Base-by-base conservation (phyloP, 805 yeast genomes). In the Metschnikowia chrysomelidarum region DNA sequence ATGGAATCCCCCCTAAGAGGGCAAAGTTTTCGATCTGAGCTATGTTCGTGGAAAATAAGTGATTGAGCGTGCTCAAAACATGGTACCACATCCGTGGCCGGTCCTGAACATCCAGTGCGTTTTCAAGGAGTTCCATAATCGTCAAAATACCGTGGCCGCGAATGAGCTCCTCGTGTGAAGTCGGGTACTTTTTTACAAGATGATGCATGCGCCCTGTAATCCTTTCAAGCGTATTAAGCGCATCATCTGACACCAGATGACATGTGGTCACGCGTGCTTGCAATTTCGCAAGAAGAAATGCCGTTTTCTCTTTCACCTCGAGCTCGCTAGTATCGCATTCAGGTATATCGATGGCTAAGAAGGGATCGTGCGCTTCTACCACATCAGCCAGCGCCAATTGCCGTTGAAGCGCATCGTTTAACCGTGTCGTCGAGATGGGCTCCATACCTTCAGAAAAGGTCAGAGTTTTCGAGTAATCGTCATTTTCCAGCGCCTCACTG, bases 1-100 rank as follows among this genome's bases (percentile, higher is more conserved):
- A 42, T 2, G 73, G 73, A 16, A 68, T 67, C 2, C 73, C 73
- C 4, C 73, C 73, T 18, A 68, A 43, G 23, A 68, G 50, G 27
- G 71, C 60, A 36, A 66, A 67, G 43, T 58, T 68, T 39, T 67
- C 73, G 40, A 67, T 57, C 31, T 59, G 66, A 10, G 49, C 45
- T 3, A 49, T 32, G 39, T 57, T 55, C 7, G 43, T 39, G 18
- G 54, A 60, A 38, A 68, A 64, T 2, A 67, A 49, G 24, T 46
- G 27, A 45, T 67, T 67, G 27, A 68, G 51, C 4, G 60, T 58
- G 4, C 62, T 51, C 19, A 68, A 50, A 5, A 59, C 52, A 36
- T 65, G 57, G 32, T 48, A 55, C 73, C 73, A 68, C 6, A 68
- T 47, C 21, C 54, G 53, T 16, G 52, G 49, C 21, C 56, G 50